Conservation (phyloP, 139 green algal genomes). For the Marvania coccoides region DNA sequence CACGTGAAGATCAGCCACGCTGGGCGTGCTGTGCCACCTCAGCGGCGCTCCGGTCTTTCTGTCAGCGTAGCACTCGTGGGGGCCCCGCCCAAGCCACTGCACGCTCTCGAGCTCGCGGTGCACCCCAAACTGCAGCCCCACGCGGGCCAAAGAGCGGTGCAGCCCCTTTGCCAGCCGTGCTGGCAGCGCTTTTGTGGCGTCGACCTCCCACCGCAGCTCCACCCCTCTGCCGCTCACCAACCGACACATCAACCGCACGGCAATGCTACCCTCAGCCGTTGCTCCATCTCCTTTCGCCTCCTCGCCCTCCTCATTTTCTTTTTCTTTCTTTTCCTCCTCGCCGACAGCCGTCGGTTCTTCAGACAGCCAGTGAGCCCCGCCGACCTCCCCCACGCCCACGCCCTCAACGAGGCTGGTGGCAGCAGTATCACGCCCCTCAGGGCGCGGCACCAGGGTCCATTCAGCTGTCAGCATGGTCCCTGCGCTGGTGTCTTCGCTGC, state of each 20-base stretch:
- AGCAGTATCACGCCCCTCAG: neutral
- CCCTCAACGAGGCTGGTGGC: slow-evolving; percentile 8
- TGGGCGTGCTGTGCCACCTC: slow-evolving; percentile 4
- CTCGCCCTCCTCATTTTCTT: neutral
- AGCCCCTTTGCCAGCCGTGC: slow-evolving; percentile 27
- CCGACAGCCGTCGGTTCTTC: slow-evolving; percentile 1
- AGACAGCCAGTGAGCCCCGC: slow-evolving; percentile 60
- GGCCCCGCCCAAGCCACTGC: slow-evolving; percentile 73
- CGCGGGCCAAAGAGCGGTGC: slow-evolving; percentile 50
- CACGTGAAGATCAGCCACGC: slow-evolving; percentile 48
- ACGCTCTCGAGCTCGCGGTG: slow-evolving; percentile 6
- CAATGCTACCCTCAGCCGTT: slow-evolving; percentile 24
- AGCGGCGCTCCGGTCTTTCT: slow-evolving; percentile 50
- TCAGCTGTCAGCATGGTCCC: neutral
- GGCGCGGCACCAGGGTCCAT: slow-evolving; percentile 2
- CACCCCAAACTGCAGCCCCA: slow-evolving; percentile 51
- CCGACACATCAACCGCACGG: slow-evolving; percentile 31
- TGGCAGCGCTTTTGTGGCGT: slow-evolving; percentile 52
- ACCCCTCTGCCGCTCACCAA: slow-evolving; percentile 24
- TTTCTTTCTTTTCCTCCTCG: neutral
- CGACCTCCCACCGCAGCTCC: slow-evolving; percentile 48
- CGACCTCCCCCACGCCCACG: slow-evolving; percentile 50
- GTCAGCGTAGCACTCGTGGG: slow-evolving; percentile 90
- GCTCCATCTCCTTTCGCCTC: neutral
- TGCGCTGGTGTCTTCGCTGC: no score